Base-by-base conservation (phyloP, 169 alveolate genomes). In the Eimeria sp. region DNA sequence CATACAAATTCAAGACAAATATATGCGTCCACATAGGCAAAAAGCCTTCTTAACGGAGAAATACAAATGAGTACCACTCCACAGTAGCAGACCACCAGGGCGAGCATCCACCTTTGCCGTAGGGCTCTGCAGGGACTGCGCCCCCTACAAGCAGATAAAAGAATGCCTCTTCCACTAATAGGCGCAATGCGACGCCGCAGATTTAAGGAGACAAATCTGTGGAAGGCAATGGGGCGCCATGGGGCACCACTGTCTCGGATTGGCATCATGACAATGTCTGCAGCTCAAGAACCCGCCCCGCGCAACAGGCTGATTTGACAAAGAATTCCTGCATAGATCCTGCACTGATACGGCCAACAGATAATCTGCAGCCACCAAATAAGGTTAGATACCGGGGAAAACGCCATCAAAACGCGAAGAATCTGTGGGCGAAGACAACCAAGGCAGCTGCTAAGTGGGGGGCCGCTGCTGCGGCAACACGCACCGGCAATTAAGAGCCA, bases 401-500 rank as follows among this genome's bases (percentile, higher is more conserved):
- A 10, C 9, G 5, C 11, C 54, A 30, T 40, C n/a, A 73, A 25
- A 73, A 73, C 84, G 5, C 4, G 25, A 30, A 6, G 54, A 27
- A 40, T 73, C 84, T 73, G 84, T 10, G 34, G 84, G 57, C 5
- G 34, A 73, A 14, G 84, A 9, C 84, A 73, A 57, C 54, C 58
- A 9, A 73, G 5, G 22, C 84, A n/a, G 57, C 25, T 73, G 57
- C n/a, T 5, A 73, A 11, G 84, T 73, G 84, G 84, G 84, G 34
- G 75, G 27, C n/a, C 7, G 30, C 84, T 34, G 57, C 54, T 34
- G 84, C 27, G 5, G 84, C 54, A 30, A 34, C 27, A 54, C 91
- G 91, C 76, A 83, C 91, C 91, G 27, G 91, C 91, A 83, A 83
- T 83, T 27, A 83, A 67, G 30, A 83, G 76, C 49, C 61, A 67